Evolutionary conservation across 495 filamentous ascomycete genomes (phyloP).

Genomic region (Rhypophila decipiens): DNA sequence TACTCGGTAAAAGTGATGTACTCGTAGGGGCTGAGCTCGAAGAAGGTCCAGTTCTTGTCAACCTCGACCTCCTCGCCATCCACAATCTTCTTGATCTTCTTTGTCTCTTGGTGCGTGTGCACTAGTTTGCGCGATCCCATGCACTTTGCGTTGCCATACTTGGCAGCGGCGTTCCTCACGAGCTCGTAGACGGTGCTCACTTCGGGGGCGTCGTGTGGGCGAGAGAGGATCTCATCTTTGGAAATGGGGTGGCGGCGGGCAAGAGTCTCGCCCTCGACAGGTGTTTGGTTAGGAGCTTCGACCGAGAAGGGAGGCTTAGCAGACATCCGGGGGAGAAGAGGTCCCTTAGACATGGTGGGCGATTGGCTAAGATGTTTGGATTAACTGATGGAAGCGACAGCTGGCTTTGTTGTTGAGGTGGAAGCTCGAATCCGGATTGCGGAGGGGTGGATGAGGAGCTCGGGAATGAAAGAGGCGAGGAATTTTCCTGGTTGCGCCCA

Average conservation of each 20-base stretch:
- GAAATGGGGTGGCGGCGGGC: slow-evolving; percentile 72
- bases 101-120: slow-evolving; percentile 82
- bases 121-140: slow-evolving; percentile 75
- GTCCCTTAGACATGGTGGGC: slow-evolving; percentile 40
- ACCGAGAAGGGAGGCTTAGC: slow-evolving; percentile 67
- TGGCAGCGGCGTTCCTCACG: slow-evolving; percentile 65
- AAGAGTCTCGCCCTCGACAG: slow-evolving; percentile 81
- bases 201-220: slow-evolving; percentile 52
- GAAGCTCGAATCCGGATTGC: too few relatives aligned
- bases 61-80: slow-evolving; percentile 85
- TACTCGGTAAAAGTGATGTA: slow-evolving; percentile 88
- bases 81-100: slow-evolving; percentile 94
- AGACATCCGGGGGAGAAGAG: slow-evolving; percentile 52
- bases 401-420: neutral
- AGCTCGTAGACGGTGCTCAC: slow-evolving; percentile 84
- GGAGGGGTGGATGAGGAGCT: too few relatives aligned
- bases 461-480: too few relatives aligned
- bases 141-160: slow-evolving; percentile 84
- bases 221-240: slow-evolving; percentile 61
- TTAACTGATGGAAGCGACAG: neutral
- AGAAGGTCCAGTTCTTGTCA: slow-evolving; percentile 95
- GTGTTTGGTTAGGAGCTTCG: slow-evolving; percentile 65
- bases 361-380: neutral
- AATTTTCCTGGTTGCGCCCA: too few relatives aligned
- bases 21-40: slow-evolving; percentile 82